Conservation (phyloP, 1,139 yeast genomes). For the Fermentozyma sake region DNA sequence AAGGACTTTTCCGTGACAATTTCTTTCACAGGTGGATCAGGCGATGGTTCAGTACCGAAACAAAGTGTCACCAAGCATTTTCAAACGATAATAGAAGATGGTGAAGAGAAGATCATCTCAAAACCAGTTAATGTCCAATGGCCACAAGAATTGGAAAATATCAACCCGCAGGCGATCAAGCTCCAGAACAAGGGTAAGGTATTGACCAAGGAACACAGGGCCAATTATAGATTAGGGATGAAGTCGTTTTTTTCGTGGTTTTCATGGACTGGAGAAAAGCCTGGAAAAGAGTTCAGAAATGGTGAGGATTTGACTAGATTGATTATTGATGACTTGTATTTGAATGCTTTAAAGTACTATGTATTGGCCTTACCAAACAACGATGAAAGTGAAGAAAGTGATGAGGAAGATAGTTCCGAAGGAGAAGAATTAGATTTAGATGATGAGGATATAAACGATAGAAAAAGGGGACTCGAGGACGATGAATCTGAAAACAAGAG, state of each 20-base stretch:
- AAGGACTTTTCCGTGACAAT: constrained; percentile 56
- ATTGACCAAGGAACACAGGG: constrained; percentile 50
- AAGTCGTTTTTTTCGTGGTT: constrained; percentile 73
- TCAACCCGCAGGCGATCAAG: constrained; percentile 49
- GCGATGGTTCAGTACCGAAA: constrained; percentile 37
- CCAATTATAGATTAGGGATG: constrained; percentile 63
- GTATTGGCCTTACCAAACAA: constrained; percentile 61
- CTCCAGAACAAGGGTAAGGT: constrained; percentile 25
- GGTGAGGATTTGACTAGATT: constrained; percentile 68
- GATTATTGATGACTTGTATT: constrained; percentile 62
- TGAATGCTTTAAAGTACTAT: constrained; percentile 69
- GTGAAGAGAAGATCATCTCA: constrained; percentile 51
- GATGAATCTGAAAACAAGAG: constrained; percentile 5
- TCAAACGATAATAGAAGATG: constrained; percentile 39
- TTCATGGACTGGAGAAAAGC: constrained; percentile 68
- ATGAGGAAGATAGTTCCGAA: constrained; percentile 49
- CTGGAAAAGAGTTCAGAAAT: constrained; percentile 67
- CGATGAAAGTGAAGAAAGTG: constrained; percentile 50
- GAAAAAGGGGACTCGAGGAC: constrained; percentile 6
- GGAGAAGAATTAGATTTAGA: constrained; percentile 55
- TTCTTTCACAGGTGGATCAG: constrained; percentile 35
- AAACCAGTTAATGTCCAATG: constrained; percentile 48
- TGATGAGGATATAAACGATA: constrained; percentile 39
- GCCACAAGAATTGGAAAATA: constrained; percentile 53
- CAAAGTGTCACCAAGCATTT: constrained; percentile 57